Evolutionary conservation across 306 rosid genomes (phyloP).

Genomic region (Acmispon strigosus): DNA sequence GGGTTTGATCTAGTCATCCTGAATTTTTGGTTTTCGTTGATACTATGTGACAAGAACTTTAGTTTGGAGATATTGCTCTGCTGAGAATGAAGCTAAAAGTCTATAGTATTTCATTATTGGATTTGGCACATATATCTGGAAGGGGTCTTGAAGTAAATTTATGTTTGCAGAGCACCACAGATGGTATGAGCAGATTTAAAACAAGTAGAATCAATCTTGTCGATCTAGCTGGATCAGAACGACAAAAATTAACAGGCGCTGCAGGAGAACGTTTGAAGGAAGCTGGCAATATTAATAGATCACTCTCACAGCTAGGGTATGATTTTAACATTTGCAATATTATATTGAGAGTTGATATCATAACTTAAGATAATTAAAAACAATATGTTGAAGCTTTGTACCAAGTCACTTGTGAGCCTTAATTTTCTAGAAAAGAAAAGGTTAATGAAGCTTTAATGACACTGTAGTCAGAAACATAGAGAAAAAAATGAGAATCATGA

Average conservation of each 20-base stretch:
- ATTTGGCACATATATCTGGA: slow-evolving; percentile 5
- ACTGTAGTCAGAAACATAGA: not conserved
- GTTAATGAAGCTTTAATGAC: not conserved
- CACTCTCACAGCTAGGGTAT: slow-evolving; percentile 99
- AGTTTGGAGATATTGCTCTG: slow-evolving; percentile 5
- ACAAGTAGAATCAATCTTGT: slow-evolving; percentile 97
- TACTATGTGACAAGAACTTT: not conserved
- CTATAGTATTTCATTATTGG: slow-evolving; percentile 5
- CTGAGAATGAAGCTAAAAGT: not conserved
- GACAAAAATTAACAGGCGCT: slow-evolving; percentile 88
- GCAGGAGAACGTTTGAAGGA: slow-evolving; percentile 99
- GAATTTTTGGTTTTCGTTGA: not conserved
- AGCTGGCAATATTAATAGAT: slow-evolving; percentile 96
- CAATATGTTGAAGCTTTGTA: not conserved
- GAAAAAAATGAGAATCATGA: not conserved
- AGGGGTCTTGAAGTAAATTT: slow-evolving; percentile 21
- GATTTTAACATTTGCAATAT: slow-evolving; percentile 9
- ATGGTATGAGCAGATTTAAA: slow-evolving; percentile 83
- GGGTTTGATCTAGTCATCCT: not conserved
- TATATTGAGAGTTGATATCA: not conserved
- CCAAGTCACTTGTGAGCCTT: not conserved
- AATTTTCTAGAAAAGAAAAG: not conserved
- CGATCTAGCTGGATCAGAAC: slow-evolving; percentile 96
- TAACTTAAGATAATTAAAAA: not conserved
- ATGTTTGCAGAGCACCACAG: slow-evolving; percentile 61